phyloP scores from a whole-genome alignment of 2,329 filamentous ascomycete genomes.

The Xylaria hypoxylon region DNA sequence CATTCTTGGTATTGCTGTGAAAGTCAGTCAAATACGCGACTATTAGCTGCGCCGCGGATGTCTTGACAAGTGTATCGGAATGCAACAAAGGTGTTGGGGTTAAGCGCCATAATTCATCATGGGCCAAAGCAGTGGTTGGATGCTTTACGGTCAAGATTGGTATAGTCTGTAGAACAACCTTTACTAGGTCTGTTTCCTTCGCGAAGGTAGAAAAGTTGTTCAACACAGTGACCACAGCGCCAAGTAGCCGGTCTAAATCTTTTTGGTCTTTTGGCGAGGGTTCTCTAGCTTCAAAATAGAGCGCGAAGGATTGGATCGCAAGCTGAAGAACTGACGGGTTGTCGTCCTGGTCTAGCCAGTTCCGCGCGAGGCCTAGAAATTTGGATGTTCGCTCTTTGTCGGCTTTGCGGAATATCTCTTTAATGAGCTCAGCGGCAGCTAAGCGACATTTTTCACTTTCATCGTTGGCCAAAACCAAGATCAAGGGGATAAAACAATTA shows the following conservation, averaged over 20 bases:
- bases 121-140: conserved; percentile 72
- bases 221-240: conserved; percentile 65
- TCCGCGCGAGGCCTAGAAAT: conserved; percentile 76
- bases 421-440: conserved; percentile 82
- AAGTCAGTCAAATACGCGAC: conserved; percentile 85
- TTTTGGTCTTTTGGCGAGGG: conserved; percentile 70
- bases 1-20: conserved; percentile 69
- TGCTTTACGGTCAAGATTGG: conserved; percentile 75
- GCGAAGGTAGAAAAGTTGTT: conserved; percentile 64
- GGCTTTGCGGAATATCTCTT: conserved; percentile 81
- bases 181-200: conserved; percentile 76
- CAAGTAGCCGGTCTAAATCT: conserved; percentile 73
- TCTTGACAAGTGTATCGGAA: conserved; percentile 78
- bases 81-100: conserved; percentile 78
- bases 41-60: conserved; percentile 78
- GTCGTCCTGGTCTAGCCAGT: conserved; percentile 81
- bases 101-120: conserved; percentile 75
- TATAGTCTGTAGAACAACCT: conserved; percentile 77
- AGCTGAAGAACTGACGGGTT: conserved; percentile 78
- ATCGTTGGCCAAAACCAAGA: conserved; percentile 89
- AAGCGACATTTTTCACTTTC: conserved; percentile 86
- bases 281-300: conserved; percentile 81
- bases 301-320: conserved; percentile 82
- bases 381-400: conserved; percentile 77
- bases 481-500: conserved; percentile 85